These are phyloP conservation scores for Tilletia horrida DNA, from an alignment of 1,284 basidiomycete genomes.

Conservation along the genomic window DNA sequence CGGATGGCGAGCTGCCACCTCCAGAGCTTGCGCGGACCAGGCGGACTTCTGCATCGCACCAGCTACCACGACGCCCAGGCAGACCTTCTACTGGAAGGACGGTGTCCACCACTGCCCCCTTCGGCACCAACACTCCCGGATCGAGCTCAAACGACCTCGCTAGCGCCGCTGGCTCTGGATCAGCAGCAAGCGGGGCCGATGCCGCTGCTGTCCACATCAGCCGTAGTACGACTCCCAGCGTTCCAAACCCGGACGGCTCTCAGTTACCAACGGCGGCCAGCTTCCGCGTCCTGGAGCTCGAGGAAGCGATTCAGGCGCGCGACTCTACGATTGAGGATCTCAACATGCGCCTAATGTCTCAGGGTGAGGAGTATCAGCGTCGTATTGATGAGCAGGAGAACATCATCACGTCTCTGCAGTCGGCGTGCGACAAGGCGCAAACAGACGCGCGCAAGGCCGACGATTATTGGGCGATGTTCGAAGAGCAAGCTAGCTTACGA, in stretches of 20 bases:
- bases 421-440: conserved; percentile 9
- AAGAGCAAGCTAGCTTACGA: conserved; percentile 2
- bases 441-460: conserved; percentile 10
- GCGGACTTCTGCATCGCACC: conserved; percentile 3
- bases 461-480: conserved; percentile 13
- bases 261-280: too few species aligned
- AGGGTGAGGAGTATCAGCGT: conserved; percentile 10
- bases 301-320: not conserved
- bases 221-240: not conserved
- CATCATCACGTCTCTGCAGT: not conserved
- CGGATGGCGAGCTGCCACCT: not conserved
- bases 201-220: conserved; percentile 1
- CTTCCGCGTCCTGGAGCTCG: conserved; percentile 6
- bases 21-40: not conserved
- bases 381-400: conserved; percentile 1
- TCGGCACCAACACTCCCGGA: not conserved
- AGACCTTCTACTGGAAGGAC: conserved; percentile 5
- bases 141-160: conserved; percentile 10
- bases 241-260: not conserved
- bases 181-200: not conserved
- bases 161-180: not conserved
- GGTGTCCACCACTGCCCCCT: not conserved
- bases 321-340: not conserved
- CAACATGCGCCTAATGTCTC: not conserved
- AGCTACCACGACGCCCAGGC: not conserved